phyloP scores from a whole-genome alignment of 83 land plant species.

The Thuja plicata region DNA sequence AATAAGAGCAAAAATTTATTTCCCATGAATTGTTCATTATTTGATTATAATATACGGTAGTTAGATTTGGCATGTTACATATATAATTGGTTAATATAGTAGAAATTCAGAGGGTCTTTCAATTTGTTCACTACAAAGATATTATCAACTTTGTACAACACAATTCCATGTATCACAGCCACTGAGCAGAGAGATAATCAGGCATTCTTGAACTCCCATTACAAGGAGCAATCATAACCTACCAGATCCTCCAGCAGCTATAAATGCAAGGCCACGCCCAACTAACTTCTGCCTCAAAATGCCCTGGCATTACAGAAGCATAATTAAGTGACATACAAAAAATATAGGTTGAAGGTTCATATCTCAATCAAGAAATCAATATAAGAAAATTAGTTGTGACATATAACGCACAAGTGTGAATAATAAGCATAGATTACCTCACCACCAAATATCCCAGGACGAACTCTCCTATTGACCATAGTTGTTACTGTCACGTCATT shows the following conservation, averaged over 20 bases:
- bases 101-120: background rate
- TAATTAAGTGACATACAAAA: background rate
- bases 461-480: conserved; percentile 54
- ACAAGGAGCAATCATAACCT: conserved; percentile 6
- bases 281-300: conserved; percentile 77
- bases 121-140: background rate
- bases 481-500: conserved; percentile 73
- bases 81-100: background rate
- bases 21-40: too few relatives aligned
- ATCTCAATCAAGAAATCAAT: background rate
- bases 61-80: too few relatives aligned
- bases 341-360: background rate
- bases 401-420: background rate
- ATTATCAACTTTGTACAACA: background rate
- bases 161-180: background rate
- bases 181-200: background rate
- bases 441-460: conserved; percentile 44
- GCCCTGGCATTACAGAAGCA: conserved; percentile 34
- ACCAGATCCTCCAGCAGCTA: conserved; percentile 90
- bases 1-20: too few relatives aligned
- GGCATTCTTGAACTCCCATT: background rate
- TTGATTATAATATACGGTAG: too few relatives aligned
- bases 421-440: conserved; percentile 45
- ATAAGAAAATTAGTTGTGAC: background rate
- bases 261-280: conserved; percentile 92